These are phyloP conservation scores for Hamigera avellanea DNA, from an alignment of 495 filamentous ascomycete genomes.

Conservation along the genomic window DNA sequence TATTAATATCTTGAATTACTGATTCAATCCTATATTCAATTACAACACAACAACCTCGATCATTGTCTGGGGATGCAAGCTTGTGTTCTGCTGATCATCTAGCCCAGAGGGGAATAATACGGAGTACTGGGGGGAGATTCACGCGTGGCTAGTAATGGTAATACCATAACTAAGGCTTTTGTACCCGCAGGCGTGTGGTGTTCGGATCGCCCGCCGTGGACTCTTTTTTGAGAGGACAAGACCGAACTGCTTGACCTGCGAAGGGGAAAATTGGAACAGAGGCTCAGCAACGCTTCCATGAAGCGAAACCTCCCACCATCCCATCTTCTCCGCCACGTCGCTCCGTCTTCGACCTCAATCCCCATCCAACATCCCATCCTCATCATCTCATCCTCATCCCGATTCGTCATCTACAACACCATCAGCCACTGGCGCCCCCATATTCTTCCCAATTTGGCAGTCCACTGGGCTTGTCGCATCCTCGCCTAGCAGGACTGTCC, in stretches of 20 bases:
- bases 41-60: no score
- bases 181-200: no score
- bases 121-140: no score
- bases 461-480: background rate
- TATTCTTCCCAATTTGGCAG: background rate
- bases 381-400: constrained; percentile 1
- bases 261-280: background rate
- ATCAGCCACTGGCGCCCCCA: background rate
- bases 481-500: background rate
- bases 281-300: no score
- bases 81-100: no score
- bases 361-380: constrained; percentile 3
- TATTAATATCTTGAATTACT: no score
- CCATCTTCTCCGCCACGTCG: constrained; percentile 7
- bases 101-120: no score
- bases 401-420: background rate
- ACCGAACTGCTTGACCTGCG: background rate
- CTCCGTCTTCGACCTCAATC: constrained; percentile 5
- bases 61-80: no score
- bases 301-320: background rate
- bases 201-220: no score
- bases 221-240: no score
- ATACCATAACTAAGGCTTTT: background rate
- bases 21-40: no score
- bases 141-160: no score